Evolutionary conservation across 495 filamentous ascomycete genomes (phyloP).

Genomic region (Amorphotheca resinae): DNA sequence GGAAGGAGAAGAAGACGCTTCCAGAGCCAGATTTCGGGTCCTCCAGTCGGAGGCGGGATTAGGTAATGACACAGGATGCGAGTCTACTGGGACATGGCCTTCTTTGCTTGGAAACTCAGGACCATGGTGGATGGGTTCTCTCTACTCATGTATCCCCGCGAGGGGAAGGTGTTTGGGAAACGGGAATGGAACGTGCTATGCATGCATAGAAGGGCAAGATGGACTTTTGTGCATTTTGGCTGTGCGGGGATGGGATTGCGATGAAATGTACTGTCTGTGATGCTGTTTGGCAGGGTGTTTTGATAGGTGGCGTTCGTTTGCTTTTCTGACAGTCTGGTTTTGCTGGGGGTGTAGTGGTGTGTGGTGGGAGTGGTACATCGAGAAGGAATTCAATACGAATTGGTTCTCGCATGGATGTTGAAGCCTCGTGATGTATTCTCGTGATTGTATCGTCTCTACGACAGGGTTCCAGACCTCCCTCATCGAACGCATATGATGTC

Average conservation of each 20-base stretch:
- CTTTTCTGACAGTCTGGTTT: not conserved
- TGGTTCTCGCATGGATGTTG: too few species aligned
- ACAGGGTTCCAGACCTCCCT: too few species aligned
- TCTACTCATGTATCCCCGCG: not conserved
- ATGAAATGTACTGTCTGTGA: not conserved
- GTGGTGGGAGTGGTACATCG: not conserved
- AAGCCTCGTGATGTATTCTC: too few species aligned
- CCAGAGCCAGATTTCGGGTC: slow-evolving; percentile 20
- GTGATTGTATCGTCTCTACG: too few species aligned
- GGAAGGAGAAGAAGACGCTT: slow-evolving; percentile 45
- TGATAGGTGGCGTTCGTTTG: slow-evolving; percentile 1
- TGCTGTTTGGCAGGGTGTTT: not conserved
- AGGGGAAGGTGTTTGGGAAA: not conserved
- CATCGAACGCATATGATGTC: too few species aligned
- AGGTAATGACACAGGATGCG: not conserved
- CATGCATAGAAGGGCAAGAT: not conserved
- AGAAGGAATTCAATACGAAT: not conserved
- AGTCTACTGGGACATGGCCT: not conserved
- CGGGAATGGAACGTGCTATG: not conserved
- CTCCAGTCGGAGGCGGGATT: slow-evolving; percentile 7
- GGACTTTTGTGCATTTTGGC: not conserved
- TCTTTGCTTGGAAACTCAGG: not conserved
- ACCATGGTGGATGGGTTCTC: not conserved
- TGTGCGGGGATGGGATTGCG: not conserved
- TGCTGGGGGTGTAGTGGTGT: not conserved